Percentiles rank a stretch among this genome's conserved stretches.
Conservation (phyloP, 164 flowering plant species). For the Cinnamomum micranthum region DNA sequence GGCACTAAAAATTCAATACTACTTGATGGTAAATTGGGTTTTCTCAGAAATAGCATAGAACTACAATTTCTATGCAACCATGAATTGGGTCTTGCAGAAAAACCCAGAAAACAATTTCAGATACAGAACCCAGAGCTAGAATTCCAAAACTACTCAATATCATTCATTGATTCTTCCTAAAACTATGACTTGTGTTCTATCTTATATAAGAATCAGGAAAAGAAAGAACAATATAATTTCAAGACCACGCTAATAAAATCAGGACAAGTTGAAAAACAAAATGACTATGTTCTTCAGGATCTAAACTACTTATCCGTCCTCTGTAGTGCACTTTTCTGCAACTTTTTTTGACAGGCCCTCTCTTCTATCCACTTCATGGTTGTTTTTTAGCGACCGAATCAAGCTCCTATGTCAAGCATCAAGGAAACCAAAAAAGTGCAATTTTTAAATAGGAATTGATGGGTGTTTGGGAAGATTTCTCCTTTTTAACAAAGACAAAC, state of each 20-base stretch:
- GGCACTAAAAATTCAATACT: not conserved
- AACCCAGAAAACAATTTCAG: not conserved
- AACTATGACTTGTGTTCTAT: too few species aligned
- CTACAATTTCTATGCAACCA: not conserved
- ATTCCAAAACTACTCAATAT: not conserved
- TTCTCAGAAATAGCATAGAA: not conserved
- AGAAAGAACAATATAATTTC: too few species aligned
- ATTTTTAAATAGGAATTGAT: constrained; percentile 21
- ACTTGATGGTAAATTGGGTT: not conserved
- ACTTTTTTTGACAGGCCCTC: constrained; percentile 5
- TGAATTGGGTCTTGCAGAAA: not conserved
- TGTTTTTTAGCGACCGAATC: constrained; percentile 26
- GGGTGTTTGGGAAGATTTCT: constrained; percentile 5
- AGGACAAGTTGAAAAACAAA: too few species aligned
- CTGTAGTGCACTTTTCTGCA: not conserved
- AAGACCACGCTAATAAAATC: too few species aligned
- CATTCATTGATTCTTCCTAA: too few species aligned
- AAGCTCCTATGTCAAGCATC: constrained; percentile 45
- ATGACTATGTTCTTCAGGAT: too few species aligned
- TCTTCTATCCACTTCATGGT: constrained; percentile 14
- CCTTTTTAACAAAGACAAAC: not conserved
- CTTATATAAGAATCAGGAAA: too few species aligned
- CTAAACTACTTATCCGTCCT: not conserved
- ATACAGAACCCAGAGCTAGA: not conserved
- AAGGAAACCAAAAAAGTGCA: constrained; percentile 37